Evolutionary conservation across 2,329 filamentous ascomycete species (phyloP), one percentile per base, ranked within the genome.

Genomic region (Aspergillus calidoustus): DNA sequence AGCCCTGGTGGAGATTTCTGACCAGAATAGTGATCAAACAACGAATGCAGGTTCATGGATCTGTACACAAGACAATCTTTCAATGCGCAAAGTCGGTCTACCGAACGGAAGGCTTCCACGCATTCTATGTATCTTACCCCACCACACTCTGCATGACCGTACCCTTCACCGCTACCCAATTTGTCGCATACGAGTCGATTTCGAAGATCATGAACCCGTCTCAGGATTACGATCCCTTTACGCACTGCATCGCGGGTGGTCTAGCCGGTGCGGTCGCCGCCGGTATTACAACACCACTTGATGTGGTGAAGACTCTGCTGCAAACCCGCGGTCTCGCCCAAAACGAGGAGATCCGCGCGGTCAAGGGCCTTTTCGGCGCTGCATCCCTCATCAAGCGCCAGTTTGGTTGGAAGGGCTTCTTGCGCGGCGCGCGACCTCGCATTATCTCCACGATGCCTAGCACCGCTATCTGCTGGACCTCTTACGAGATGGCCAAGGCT

Each of bases 121-220:
- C 95, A 59, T 99, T 99, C 81, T 99, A 99, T 82, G 90, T 99
- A 71, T 99, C 95, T 25, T 99, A 99, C 77, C 95, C 95, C 17
- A 99, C 95, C 22, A 99, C 95, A 2, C 84, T 99, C 30, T 96
- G 92, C 73, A 99, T 99, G 95, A 98, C 95, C 15, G 93, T 99
- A 2, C 95, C 95, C 3, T 99, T 98, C 77, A 98, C 94, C 13
- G 94, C 95, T 8, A 87, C 97, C 9, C 95, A 99, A 76, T 98
- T 99, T 77, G 92, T 97, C 74, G 93, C 93, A 59, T 99, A 99
- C 84, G 95, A 98, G 77, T 97, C 94, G 30, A 88, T 98, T 68
- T 97, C 93, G 3, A 98, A 96, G 69, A 78, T 90, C 54, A 93
- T 98, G 88, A 97, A 98, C 77, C 92, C 93, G 0, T 82, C 83